Conservation (phyloP, 768 basidiomycete species). For the Amanita brunnescens region DNA sequence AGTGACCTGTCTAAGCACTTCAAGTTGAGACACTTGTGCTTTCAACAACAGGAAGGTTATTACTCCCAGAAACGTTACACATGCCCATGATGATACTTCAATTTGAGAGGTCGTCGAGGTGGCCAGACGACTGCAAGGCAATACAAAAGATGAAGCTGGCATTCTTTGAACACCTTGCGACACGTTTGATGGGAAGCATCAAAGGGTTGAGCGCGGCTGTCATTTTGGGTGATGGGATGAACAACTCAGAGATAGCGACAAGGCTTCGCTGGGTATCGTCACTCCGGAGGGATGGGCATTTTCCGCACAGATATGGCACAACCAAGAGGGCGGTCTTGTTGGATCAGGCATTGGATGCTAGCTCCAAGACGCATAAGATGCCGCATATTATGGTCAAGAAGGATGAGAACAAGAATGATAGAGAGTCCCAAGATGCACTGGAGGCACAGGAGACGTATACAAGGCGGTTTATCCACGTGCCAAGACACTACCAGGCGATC, state of each 20-base stretch:
- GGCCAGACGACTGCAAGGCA: constrained; percentile 91
- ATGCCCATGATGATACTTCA: constrained; percentile 68
- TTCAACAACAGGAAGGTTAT: no score
- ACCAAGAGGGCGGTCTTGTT: constrained; percentile 76
- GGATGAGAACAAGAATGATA: constrained; percentile 28
- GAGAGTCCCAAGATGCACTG: constrained; percentile 46
- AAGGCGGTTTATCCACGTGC: constrained; percentile 69
- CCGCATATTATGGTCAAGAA: constrained; percentile 27
- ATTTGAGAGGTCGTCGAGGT: constrained; percentile 86
- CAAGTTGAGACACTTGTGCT: no score
- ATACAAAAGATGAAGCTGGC: constrained; percentile 94
- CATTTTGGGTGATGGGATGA: constrained; percentile 40
- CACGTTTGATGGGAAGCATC: constrained; percentile 46
- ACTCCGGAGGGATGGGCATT: constrained; percentile 86
- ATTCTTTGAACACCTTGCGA: constrained; percentile 76
- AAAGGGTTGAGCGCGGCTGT: constrained; percentile 48
- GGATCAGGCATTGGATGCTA: constrained; percentile 53
- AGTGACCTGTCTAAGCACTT: no score
- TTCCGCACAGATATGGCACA: constrained; percentile 74
- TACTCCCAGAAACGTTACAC: constrained; percentile 14
- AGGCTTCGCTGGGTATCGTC: constrained; percentile 65
- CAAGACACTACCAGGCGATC: constrained; percentile 80
- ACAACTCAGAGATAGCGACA: constrained; percentile 55
- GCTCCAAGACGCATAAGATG: constrained; percentile 30
- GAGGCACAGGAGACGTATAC: constrained; percentile 52